These are phyloP conservation scores for Blastobotrys robertii DNA, from an alignment of 805 yeast species.

Conservation along the genomic window DNA sequence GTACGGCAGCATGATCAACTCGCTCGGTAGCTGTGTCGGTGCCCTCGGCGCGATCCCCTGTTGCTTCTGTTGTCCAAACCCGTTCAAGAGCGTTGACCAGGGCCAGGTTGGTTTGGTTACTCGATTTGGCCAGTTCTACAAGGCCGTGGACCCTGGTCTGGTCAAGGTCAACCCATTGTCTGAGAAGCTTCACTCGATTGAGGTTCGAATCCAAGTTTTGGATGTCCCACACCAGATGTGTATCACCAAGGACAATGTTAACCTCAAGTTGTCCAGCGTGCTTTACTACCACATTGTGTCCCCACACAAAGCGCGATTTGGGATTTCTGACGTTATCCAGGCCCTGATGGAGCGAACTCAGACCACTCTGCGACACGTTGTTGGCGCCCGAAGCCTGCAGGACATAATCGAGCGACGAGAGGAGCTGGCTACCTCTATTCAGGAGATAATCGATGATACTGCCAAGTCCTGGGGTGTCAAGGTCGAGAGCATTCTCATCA, in stretches of 20 bases:
- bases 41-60: slow-evolving; percentile 44
- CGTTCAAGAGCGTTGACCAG: slow-evolving; percentile 50
- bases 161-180: slow-evolving; percentile 55
- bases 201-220: slow-evolving; percentile 47
- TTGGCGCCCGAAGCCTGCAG: slow-evolving; percentile 55
- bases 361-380: slow-evolving; percentile 62
- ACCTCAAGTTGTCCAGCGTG: slow-evolving; percentile 53
- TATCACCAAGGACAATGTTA: slow-evolving; percentile 62
- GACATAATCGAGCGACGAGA: slow-evolving; percentile 67
- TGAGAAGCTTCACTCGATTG: slow-evolving; percentile 42
- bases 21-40: slow-evolving; percentile 41
- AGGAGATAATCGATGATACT: slow-evolving; percentile 48
- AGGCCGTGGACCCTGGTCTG: slow-evolving; percentile 62
- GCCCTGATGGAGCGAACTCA: slow-evolving; percentile 61
- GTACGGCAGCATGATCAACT: slow-evolving; percentile 27
- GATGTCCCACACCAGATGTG: slow-evolving; percentile 62
- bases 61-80: slow-evolving; percentile 46
- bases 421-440: slow-evolving; percentile 57
- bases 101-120: slow-evolving; percentile 64
- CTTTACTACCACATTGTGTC: slow-evolving; percentile 57
- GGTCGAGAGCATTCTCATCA: slow-evolving; percentile 57
- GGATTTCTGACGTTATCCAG: slow-evolving; percentile 41
- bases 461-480: slow-evolving; percentile 64
- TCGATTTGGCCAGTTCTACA: slow-evolving; percentile 53
- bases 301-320: slow-evolving; percentile 56